Conservation (phyloP, 352 stramenopile species). For the Thraustochytrium striatum region DNA sequence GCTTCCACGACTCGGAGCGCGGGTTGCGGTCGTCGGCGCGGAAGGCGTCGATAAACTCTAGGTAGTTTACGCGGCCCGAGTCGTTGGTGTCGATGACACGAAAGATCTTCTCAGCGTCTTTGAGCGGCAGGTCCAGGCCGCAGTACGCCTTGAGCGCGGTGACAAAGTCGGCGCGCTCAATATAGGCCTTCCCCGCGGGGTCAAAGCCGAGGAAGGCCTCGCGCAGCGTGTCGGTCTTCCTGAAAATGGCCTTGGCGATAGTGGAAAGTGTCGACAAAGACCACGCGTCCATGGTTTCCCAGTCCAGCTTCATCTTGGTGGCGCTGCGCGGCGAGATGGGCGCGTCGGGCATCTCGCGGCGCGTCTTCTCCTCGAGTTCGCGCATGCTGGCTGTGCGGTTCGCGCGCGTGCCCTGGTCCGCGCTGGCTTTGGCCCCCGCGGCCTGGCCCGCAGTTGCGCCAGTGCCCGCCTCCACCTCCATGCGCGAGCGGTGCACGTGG, state of each 20-base stretch:
- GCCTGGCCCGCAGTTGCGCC: not conserved
- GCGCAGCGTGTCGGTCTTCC: conserved; percentile 51
- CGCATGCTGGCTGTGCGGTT: conserved; percentile 14
- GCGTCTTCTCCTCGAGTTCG: conserved; percentile 22
- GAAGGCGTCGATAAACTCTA: conserved; percentile 83
- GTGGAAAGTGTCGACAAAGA: conserved; percentile 72
- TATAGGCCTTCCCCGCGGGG: not conserved
- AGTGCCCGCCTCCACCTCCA: not conserved
- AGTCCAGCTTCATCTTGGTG: conserved; percentile 48
- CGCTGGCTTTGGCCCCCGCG: conserved; percentile 16
- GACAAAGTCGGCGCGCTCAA: conserved; percentile 63
- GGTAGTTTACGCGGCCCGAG: conserved; percentile 80
- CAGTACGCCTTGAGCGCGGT: conserved; percentile 57
- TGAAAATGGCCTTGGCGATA: conserved; percentile 71
- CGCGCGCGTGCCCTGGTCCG: not conserved
- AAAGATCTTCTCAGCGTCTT: conserved; percentile 71
- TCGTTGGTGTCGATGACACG: conserved; percentile 76
- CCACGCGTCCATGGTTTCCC: conserved; percentile 67
- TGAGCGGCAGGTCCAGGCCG: conserved; percentile 62
- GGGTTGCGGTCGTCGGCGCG: conserved; percentile 68
- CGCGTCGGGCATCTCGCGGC: conserved; percentile 1
- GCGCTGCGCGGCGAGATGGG: conserved; percentile 26
- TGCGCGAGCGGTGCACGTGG: not conserved
- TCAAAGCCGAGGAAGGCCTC: conserved; percentile 50
- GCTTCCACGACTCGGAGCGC: conserved; percentile 67